Conservation (phyloP, 2,329 filamentous ascomycete species). For the Arthroderma uncinatum region DNA sequence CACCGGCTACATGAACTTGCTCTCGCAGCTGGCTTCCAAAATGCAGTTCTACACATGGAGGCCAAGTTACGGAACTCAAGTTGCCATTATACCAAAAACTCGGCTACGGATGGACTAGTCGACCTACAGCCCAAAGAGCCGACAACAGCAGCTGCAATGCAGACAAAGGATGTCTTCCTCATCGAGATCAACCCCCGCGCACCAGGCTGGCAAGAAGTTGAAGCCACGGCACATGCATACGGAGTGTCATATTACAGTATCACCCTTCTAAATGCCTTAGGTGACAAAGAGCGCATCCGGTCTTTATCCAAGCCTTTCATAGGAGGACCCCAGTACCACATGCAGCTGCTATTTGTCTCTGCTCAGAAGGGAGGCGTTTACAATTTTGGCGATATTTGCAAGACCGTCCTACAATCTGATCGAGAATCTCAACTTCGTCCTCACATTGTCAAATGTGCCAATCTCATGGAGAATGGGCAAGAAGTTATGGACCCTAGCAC, state of each 20-base stretch:
- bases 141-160: not conserved
- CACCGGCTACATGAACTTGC: not conserved
- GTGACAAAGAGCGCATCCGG: constrained; percentile 3
- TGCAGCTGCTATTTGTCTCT: not conserved
- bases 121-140: not conserved
- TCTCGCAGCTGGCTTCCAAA: not conserved
- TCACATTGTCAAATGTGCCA: not conserved
- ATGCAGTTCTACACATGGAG: constrained; percentile 6
- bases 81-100: not conserved
- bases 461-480: not conserved
- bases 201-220: constrained; percentile 14
- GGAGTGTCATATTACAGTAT: constrained; percentile 18
- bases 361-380: not conserved
- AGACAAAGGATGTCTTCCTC: constrained; percentile 11
- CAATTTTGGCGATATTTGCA: not conserved
- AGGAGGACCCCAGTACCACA: constrained; percentile 11
- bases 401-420: not conserved
- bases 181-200: constrained; percentile 23
- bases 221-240: constrained; percentile 14
- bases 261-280: not conserved
- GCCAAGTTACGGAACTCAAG: not conserved
- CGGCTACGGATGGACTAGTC: not conserved
- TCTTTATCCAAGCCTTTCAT: constrained; percentile 17
- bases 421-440: not conserved
- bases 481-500: not conserved